Evolutionary conservation across 1,284 basidiomycete species (phyloP).

Genomic region (Leccinum fallax): DNA sequence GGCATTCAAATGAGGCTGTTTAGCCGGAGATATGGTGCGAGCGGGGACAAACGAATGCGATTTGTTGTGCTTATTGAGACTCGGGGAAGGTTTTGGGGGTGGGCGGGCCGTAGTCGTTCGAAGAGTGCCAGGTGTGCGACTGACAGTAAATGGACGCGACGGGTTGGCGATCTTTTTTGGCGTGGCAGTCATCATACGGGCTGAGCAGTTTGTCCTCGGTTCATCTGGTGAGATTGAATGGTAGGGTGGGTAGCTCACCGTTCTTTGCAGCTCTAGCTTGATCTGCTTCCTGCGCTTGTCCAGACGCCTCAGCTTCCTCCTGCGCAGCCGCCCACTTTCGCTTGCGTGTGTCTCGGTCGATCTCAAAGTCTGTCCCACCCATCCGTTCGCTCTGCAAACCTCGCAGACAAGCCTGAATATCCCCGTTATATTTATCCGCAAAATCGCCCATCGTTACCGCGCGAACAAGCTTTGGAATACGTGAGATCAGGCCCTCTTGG

Average conservation of each 20-base stretch:
- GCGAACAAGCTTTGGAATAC: constrained; percentile 73
- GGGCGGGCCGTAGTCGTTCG: constrained; percentile 31
- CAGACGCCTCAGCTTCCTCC: constrained; percentile 51
- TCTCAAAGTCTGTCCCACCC: constrained; percentile 52
- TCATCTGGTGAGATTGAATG: background rate
- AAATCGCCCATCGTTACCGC: constrained; percentile 74
- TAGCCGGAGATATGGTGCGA: constrained; percentile 49
- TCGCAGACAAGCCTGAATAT: constrained; percentile 66
- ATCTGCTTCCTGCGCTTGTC: constrained; percentile 38
- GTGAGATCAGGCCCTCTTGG: constrained; percentile 72
- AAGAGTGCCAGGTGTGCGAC: constrained; percentile 50
- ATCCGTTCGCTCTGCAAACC: constrained; percentile 63
- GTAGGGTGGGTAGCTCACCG: constrained; percentile 42
- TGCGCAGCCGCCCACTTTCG: constrained; percentile 70
- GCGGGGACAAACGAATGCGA: constrained; percentile 30
- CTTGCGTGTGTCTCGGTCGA: constrained; percentile 69
- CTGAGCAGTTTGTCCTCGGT: constrained; percentile 36
- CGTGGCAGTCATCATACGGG: constrained; percentile 52
- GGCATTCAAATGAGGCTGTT: constrained; percentile 26
- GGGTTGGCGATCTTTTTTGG: constrained; percentile 53
- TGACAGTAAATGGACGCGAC: constrained; percentile 43
- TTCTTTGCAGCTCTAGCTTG: constrained; percentile 56
- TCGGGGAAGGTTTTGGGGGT: constrained; percentile 51
- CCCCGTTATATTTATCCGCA: constrained; percentile 72
- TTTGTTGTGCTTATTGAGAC: constrained; percentile 51